phyloP scores from a whole-genome alignment of 208 protist genomes.

The Leptomonas pyrrhocoris region DNA sequence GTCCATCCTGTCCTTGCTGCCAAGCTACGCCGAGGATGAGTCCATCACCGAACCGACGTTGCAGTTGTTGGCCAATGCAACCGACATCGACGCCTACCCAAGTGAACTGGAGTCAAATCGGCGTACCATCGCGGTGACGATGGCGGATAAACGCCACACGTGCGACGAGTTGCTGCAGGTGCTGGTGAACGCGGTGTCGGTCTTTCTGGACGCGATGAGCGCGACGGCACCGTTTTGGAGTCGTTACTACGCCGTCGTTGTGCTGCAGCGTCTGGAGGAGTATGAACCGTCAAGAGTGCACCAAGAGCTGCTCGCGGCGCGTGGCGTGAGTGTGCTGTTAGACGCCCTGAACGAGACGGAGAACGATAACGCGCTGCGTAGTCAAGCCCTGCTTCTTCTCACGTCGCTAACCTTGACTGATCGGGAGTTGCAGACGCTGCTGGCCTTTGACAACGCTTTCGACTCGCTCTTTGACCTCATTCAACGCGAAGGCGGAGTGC shows the following conservation, averaged over 20 bases:
- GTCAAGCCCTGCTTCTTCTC: conserved; percentile 64
- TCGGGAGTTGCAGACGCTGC: conserved; percentile 73
- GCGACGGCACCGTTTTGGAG: conserved; percentile 39
- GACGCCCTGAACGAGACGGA: conserved; percentile 65
- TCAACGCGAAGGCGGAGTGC: conserved; percentile 52
- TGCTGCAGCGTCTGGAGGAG: conserved; percentile 75
- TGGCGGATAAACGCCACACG: conserved; percentile 47
- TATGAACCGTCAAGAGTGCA: conserved; percentile 57
- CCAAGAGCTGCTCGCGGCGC: conserved; percentile 56
- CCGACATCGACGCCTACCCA: conserved; percentile 56
- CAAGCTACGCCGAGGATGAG: conserved; percentile 36
- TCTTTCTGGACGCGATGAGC: conserved; percentile 53
- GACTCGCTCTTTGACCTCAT: conserved; percentile 72
- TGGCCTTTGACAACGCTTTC: conserved; percentile 84
- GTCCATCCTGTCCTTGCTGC: conserved; percentile 47
- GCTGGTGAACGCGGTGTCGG: conserved; percentile 49
- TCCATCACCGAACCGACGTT: conserved; percentile 40
- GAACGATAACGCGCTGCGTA: conserved; percentile 48
- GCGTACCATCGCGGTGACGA: conserved; percentile 14
- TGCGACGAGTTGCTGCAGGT: conserved; percentile 56
- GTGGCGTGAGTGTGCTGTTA: conserved; percentile 59
- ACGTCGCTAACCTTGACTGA: conserved; percentile 69
- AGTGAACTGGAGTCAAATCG: conserved; percentile 25
- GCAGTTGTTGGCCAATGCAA: conserved; percentile 57
- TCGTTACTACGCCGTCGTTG: conserved; percentile 57